Base-by-base conservation (phyloP, 202 grass and related monocot species). In the Setaria viridis region DNA sequence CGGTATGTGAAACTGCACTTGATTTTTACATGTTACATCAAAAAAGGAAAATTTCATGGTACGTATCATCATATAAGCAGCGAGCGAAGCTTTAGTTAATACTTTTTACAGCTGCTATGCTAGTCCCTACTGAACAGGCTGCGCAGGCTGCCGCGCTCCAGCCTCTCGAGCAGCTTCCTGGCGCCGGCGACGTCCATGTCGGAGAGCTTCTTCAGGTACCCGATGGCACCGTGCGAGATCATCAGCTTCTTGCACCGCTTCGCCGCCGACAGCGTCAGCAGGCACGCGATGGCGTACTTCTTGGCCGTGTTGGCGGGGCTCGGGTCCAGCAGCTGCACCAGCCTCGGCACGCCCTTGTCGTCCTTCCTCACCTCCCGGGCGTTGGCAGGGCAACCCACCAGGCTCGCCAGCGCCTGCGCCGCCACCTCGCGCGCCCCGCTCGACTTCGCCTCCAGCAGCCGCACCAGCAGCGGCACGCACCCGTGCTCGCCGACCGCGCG, bases 161-260 rank as follows among this genome's bases (percentile, higher is more conserved):
- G 82, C 74, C 89, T 90, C 72, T 95, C 88, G 0, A 95, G 93
- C 84, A 98, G 76, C 74, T 91, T 91, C 79, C 67, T 62, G 63
- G 93, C 81, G 74, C 95, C 91, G n/a, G 89, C 74, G 10, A 95
- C 88, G 68, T 98, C 90, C 95, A 91, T 92, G 43, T 98, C 93
- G 13, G 88, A 86, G 15, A 94, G 92, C 88, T 98, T 95, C 93
- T 98, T 98, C 4, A 95, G 90, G 86, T 98, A 98, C 6, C 95
- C 95, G 2, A 98, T 95, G 16, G 90, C 93, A 70, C 95, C 95
- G 34, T 98, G 87, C 9, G 95, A 92, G 81, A 98, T 82, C 95
- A 98, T 98, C 54, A 91, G 33, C 84, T 88, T 98, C 91, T 77
- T 98, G 82, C 86, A 94, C 7, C 85, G 88, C 70, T 91, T 98